Conservation (phyloP, 768 basidiomycete genomes). For the Panaeolus papilionaceus region DNA sequence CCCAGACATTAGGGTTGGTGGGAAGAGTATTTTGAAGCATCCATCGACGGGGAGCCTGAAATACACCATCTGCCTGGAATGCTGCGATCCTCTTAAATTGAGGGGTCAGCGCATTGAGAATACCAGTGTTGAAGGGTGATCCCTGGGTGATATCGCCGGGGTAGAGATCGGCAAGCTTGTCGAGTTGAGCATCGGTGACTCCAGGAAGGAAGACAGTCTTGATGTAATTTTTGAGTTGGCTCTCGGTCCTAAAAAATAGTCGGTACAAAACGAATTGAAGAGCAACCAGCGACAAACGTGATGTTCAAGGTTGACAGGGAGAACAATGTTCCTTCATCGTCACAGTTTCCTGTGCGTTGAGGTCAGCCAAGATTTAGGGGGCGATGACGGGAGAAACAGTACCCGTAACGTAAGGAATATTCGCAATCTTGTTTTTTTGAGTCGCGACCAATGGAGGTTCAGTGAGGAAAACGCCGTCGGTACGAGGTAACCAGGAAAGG, state of each 20-base stretch:
- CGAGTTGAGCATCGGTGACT: slow-evolving; percentile 21
- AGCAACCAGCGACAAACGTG: slow-evolving; percentile 38
- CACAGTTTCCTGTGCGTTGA: slow-evolving; percentile 44
- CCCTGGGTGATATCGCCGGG: background rate
- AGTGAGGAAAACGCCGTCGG: slow-evolving; percentile 52
- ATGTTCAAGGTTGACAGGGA: slow-evolving; percentile 49
- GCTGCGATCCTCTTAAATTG: slow-evolving; percentile 51
- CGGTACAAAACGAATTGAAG: background rate
- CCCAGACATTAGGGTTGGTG: slow-evolving; percentile 17
- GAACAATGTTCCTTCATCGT: slow-evolving; percentile 62
- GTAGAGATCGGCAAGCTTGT: slow-evolving; percentile 23
- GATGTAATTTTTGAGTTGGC: slow-evolving; percentile 28
- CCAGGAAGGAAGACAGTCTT: slow-evolving; percentile 27
- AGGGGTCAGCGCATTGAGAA: slow-evolving; percentile 42
- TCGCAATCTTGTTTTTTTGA: slow-evolving; percentile 17
- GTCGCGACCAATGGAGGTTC: slow-evolving; percentile 35
- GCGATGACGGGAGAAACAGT: background rate
- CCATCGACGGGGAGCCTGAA: slow-evolving; percentile 50
- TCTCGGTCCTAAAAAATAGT: slow-evolving; percentile 26
- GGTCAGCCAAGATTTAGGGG: background rate
- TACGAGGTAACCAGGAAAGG: slow-evolving; percentile 39
- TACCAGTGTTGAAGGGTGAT: background rate
- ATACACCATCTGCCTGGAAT: slow-evolving; percentile 47
- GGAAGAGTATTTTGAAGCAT: slow-evolving; percentile 37
- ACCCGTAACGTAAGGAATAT: slow-evolving; percentile 29